These are phyloP conservation scores for Cladorrhinum samala DNA, from an alignment of 495 filamentous ascomycete species.

Conservation along the genomic window DNA sequence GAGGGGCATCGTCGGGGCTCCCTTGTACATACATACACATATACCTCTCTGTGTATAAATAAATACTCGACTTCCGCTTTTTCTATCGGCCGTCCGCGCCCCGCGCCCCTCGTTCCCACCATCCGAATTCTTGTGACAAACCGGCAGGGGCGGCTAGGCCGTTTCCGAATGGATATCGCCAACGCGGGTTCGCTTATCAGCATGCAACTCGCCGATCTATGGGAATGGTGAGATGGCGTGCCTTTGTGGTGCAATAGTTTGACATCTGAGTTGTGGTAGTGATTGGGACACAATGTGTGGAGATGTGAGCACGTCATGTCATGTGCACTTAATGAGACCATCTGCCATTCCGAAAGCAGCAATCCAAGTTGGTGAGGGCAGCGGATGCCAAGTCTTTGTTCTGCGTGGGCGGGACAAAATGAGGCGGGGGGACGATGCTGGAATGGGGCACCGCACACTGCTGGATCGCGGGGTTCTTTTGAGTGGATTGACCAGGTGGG, in stretches of 20 bases:
- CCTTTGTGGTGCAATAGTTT: slow-evolving; percentile 17
- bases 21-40: slow-evolving; percentile 3
- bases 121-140: neutral
- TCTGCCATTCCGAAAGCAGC: slow-evolving; percentile 4
- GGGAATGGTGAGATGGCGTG: slow-evolving; percentile 19
- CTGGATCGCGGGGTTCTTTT: neutral
- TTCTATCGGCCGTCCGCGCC: neutral
- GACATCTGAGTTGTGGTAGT: neutral
- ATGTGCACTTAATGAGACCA: neutral
- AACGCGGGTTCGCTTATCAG: neutral
- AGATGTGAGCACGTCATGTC: neutral
- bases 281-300: neutral
- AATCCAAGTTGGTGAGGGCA: neutral
- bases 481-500: neutral
- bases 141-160: neutral
- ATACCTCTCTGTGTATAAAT: no score
- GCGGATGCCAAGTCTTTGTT: neutral
- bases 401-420: neutral
- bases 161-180: neutral
- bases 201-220: slow-evolving; percentile 8
- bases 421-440: no score
- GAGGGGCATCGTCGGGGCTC: neutral
- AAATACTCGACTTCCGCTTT: neutral
- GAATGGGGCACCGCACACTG: neutral
- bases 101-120: neutral